Conservation (phyloP, 257 asterid species). For the Solanum medicagineum region DNA sequence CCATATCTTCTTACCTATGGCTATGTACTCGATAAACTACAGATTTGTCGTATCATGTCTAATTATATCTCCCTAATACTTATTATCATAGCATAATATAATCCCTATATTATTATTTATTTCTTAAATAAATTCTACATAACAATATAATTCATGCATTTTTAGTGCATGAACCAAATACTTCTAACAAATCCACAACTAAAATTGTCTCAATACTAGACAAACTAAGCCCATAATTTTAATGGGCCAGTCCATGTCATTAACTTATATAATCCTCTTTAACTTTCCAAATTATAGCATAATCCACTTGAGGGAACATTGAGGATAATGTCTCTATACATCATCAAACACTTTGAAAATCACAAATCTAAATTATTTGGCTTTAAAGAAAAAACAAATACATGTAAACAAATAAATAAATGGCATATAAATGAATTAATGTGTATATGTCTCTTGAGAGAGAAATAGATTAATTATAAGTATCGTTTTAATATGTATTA, state of each 20-base stretch:
- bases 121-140: neutral
- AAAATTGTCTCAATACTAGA: neutral
- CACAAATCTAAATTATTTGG: neutral
- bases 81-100: neutral
- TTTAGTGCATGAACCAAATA: neutral
- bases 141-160: neutral
- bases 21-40: neutral
- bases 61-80: neutral
- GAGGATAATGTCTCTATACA: neutral
- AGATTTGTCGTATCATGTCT: accelerated
- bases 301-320: neutral
- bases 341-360: neutral
- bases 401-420: neutral
- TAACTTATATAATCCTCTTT: neutral
- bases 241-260: neutral
- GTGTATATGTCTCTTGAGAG: too few species aligned
- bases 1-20: neutral
- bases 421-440: too few species aligned
- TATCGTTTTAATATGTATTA: too few species aligned
- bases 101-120: neutral
- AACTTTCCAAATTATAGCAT: neutral
- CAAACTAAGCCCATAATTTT: neutral
- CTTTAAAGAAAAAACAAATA: neutral
- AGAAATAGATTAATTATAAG: too few species aligned
- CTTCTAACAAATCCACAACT: neutral